Evolutionary conservation across 2,329 filamentous ascomycete species (phyloP), one percentile per base, ranked within the genome.

Genomic region (Alternaria conjuncta): DNA sequence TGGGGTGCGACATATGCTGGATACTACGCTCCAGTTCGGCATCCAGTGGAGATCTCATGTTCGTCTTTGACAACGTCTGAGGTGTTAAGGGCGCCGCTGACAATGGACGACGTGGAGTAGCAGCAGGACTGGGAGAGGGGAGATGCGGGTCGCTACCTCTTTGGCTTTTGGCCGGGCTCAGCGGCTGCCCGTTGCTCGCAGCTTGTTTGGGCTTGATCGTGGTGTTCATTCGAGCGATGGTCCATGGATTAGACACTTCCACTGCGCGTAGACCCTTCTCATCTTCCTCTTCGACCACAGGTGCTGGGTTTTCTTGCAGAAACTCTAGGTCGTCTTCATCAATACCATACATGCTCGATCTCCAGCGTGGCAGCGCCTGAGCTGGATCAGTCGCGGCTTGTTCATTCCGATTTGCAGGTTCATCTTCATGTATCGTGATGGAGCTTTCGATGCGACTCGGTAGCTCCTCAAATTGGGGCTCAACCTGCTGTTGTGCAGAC

Each of bases 211-310:
- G 61, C 55, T 73, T 78, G 21, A 72, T 44, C 2, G 63, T 55
- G 15, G 79, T 59, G 49, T 85, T 84, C 77, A 86, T 80, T 62
- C 82, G 84, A 23, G 84, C 83, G 46, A 84, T 78, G 0, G 81
- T 82, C 83, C 83, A 86, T 2, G 84, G 84, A 63, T 86, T 86
- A 2, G 80, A 83, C 5, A 82, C 57, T 5, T 65, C 73, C 25
- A 75, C 68, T 57, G 79, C 75, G 50, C 68, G 77, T 4, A 65
- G 70, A 21, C 70, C 76, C 43, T 78, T 73, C 44, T 76, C 74
- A 44, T 73, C 69, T 15, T 72, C 74, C 47, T 73, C 69, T 13
- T 72, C 68, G 5, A 72, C 49, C 9, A 65, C 60, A 8, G 67
- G 60, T n/a, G 50, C 47, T 6, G 55, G 54, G 20, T 68, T 49